These are phyloP conservation scores for Aureobasidium sp. DNA, from an alignment of 2,329 filamentous ascomycete genomes.

Conservation along the genomic window DNA sequence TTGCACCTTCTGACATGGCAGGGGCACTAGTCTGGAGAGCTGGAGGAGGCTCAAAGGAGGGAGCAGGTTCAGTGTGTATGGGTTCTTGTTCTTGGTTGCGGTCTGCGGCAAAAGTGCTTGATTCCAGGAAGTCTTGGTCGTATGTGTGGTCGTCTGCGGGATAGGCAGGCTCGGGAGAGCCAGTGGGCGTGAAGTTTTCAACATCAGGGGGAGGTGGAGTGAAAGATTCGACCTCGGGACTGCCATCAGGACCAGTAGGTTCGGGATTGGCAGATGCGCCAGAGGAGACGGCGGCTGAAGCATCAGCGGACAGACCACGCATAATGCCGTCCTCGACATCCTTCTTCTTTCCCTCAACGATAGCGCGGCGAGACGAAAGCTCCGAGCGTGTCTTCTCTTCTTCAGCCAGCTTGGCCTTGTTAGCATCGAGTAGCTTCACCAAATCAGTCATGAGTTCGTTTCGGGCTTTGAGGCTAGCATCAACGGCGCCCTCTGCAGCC, in stretches of 20 bases:
- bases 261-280: slow-evolving; percentile 21
- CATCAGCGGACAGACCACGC: slow-evolving; percentile 58
- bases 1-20: slow-evolving; percentile 17
- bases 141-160: slow-evolving; percentile 22
- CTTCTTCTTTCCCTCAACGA: slow-evolving; percentile 74
- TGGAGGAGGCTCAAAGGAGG: slow-evolving; percentile 24
- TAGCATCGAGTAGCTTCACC: slow-evolving; percentile 72
- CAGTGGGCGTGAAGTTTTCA: slow-evolving; percentile 80
- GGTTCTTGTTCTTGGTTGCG: slow-evolving; percentile 24
- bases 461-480: slow-evolving; percentile 82
- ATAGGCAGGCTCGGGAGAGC: slow-evolving; percentile 34
- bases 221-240: slow-evolving; percentile 35
- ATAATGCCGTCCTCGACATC: slow-evolving; percentile 91
- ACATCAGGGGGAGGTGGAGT: slow-evolving; percentile 71
- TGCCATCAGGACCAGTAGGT: slow-evolving; percentile 19
- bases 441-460: slow-evolving; percentile 69
- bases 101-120: slow-evolving; percentile 18
- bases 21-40: slow-evolving; percentile 15
- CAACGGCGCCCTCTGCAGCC: slow-evolving; percentile 79
- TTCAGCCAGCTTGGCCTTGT: slow-evolving; percentile 59
- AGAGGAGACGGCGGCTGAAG: slow-evolving; percentile 17
- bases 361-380: slow-evolving; percentile 58
- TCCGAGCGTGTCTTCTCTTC: slow-evolving; percentile 63
- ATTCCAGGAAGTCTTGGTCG: slow-evolving; percentile 16
- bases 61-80: slow-evolving; percentile 26